Evolutionary conservation across 805 yeast genomes (phyloP), one percentile per base, ranked within the genome.

Genomic region (Lipomyces sp.): DNA sequence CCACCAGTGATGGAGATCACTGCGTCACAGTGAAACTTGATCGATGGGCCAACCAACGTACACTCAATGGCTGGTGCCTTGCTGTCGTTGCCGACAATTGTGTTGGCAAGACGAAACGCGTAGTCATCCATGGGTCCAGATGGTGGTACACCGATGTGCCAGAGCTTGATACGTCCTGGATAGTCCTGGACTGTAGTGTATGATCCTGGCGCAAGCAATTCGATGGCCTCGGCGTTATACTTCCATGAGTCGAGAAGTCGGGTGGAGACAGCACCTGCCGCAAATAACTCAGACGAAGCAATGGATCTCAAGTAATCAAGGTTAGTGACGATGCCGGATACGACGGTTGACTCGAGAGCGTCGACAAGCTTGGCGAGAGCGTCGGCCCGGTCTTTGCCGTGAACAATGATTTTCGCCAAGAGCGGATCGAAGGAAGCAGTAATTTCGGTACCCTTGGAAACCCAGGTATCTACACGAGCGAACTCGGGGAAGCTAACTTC

Each of bases 81-180:
- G 70, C 82, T 79, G 72, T 88, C 85, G 78, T 94, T 95, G 67
- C 98, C 98, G 56, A 94, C 98, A 74, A 91, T 86, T 75, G 90
- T 82, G 81, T 94, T 94, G 29, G 97, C 97, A 69, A 91, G 77
- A 74, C 97, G 84, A 81, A 93, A 93, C 3, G 98, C 87, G 74
- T 88, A 93, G 67, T 87, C 85, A 79, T 94, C 99, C 98, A 94
- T 95, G 66, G 98, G 97, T 57, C 99, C 99, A 53, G 97, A 91
- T 6, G 98, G 98, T 33, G 99, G 99, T 64, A 94, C 98, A 77
- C 99, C 99, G 72, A 90, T 85, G 75, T 90, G 87, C 96, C 96
- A 90, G 67, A 84, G 77, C n/a, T 92, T 89, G 63, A 82, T 82
- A 81, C 99, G 88, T 61, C 96, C 97, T 18, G 97, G 96, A 78